Evolutionary conservation across 148 eudicot species (phyloP).

Genomic region (Oxyria digyna): DNA sequence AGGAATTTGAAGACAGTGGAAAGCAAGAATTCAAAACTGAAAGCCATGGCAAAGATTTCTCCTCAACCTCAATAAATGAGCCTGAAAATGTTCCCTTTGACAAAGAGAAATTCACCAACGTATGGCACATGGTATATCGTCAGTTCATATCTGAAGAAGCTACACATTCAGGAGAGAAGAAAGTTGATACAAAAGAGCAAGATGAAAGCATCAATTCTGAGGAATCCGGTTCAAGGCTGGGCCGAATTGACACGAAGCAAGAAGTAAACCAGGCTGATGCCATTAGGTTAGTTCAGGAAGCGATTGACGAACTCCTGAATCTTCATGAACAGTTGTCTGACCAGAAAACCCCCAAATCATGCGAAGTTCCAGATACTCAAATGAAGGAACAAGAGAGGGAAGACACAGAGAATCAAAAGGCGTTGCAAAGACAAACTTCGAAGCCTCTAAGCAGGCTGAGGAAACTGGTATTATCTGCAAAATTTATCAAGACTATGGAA

Average conservation of each 20-base stretch:
- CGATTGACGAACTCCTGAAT: slow-evolving; percentile 74
- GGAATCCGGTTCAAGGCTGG: neutral
- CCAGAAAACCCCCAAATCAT: slow-evolving; percentile 19
- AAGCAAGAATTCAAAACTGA: neutral
- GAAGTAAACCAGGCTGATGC: slow-evolving; percentile 63
- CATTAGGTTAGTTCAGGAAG: slow-evolving; percentile 63
- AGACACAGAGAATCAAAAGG: slow-evolving; percentile 17
- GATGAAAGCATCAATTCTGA: neutral
- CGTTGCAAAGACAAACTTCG: slow-evolving; percentile 30
- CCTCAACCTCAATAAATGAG: neutral
- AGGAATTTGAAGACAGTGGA: neutral
- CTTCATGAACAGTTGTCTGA: slow-evolving; percentile 47
- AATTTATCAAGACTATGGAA: slow-evolving; percentile 65
- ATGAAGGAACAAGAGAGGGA: slow-evolving; percentile 4
- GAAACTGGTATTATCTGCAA: slow-evolving; percentile 47
- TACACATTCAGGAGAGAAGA: neutral
- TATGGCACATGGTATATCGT: slow-evolving; percentile 6
- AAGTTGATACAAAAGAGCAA: neutral
- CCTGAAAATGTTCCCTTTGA: slow-evolving; percentile 15
- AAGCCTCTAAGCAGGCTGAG: slow-evolving; percentile 56
- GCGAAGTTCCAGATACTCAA: neutral
- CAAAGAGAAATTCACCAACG: slow-evolving; percentile 32
- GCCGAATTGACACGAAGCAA: neutral
- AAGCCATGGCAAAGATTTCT: neutral
- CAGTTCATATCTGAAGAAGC: slow-evolving; percentile 1